A percentile compares a stretch with the other conserved stretches of the same genome.
phyloP scores from a whole-genome alignment of 352 stramenopile species.

The Pythium sp. region DNA sequence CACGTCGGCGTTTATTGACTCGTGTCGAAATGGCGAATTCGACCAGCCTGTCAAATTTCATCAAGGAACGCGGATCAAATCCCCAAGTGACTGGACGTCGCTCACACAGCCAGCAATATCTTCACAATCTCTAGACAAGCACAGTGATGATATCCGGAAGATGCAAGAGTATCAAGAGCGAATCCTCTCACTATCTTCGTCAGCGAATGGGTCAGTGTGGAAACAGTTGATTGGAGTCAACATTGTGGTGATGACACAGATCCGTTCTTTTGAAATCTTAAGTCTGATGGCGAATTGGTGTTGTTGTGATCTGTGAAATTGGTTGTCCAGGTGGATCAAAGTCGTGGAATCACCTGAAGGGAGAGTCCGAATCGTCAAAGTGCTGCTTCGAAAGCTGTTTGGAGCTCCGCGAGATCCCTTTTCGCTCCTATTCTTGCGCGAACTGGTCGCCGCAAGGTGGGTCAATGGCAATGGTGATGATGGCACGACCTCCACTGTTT shows the following conservation, averaged over 20 bases:
- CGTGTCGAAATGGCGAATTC: slow-evolving; percentile 14
- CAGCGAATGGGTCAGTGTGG: slow-evolving; percentile 29
- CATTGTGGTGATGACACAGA: background rate
- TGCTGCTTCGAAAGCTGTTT: slow-evolving; percentile 43
- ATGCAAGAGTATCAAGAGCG: slow-evolving; percentile 25
- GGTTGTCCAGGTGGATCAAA: slow-evolving; percentile 31
- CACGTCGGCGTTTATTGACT: slow-evolving; percentile 29
- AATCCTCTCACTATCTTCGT: slow-evolving; percentile 32
- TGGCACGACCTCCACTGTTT: slow-evolving; percentile 1
- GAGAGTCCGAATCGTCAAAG: slow-evolving; percentile 21
- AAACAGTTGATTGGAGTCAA: background rate
- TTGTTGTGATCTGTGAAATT: background rate
- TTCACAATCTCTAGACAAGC: background rate
- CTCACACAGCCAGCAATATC: background rate
- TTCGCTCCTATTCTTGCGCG: slow-evolving; percentile 41
- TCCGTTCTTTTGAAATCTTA: background rate
- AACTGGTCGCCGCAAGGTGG: slow-evolving; percentile 38
- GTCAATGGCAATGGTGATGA: slow-evolving; percentile 4
- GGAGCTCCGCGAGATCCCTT: slow-evolving; percentile 37
- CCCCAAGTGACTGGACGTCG: slow-evolving; percentile 6
- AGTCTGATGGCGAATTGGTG: background rate
- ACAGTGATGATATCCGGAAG: slow-evolving; percentile 1
- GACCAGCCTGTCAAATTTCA: background rate
- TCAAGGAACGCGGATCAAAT: background rate
- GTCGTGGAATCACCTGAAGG: slow-evolving; percentile 9